phyloP scores from a whole-genome alignment of 768 basidiomycete genomes.

The Hericium coralloides region DNA sequence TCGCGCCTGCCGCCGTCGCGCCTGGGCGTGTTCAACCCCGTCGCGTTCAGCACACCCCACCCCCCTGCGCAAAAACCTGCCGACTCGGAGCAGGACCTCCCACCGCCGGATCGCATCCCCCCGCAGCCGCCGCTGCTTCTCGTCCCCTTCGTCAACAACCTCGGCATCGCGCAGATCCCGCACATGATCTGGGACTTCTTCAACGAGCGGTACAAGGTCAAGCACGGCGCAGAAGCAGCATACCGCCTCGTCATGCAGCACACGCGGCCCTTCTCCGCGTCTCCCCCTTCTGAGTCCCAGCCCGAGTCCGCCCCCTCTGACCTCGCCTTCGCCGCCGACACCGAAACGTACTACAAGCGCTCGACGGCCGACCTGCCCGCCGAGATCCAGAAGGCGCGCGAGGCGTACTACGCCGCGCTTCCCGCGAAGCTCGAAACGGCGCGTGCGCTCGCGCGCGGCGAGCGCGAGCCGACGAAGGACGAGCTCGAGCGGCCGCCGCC shows the following conservation, averaged over 20 bases:
- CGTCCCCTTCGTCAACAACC: conserved; percentile 62
- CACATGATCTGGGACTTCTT: conserved; percentile 90
- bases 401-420: conserved; percentile 69
- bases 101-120: conserved; percentile 51
- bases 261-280: conserved; percentile 51
- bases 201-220: conserved; percentile 78
- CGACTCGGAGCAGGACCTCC: conserved; percentile 25
- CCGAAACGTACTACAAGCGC: conserved; percentile 63
- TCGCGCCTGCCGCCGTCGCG: conserved; percentile 29
- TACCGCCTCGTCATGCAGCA: conserved; percentile 57
- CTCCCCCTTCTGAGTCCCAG: conserved; percentile 15
- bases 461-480: conserved; percentile 78
- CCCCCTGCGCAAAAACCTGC: conserved; percentile 14
- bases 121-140: conserved; percentile 73
- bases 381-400: conserved; percentile 59
- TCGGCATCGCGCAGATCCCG: conserved; percentile 81
- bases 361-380: conserved; percentile 43
- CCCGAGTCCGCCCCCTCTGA: conserved; percentile 33
- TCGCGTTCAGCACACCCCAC: conserved; percentile 18
- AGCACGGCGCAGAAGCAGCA: conserved; percentile 71
- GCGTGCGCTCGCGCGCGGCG: conserved; percentile 64
- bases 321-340: conserved; percentile 62
- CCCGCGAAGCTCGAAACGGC: conserved; percentile 59
- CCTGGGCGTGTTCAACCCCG: conserved; percentile 19
- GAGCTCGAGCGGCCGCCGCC: conserved; percentile 71